Conservation (phyloP, 352 stramenopile species). For the Globisporangium emineosum region DNA sequence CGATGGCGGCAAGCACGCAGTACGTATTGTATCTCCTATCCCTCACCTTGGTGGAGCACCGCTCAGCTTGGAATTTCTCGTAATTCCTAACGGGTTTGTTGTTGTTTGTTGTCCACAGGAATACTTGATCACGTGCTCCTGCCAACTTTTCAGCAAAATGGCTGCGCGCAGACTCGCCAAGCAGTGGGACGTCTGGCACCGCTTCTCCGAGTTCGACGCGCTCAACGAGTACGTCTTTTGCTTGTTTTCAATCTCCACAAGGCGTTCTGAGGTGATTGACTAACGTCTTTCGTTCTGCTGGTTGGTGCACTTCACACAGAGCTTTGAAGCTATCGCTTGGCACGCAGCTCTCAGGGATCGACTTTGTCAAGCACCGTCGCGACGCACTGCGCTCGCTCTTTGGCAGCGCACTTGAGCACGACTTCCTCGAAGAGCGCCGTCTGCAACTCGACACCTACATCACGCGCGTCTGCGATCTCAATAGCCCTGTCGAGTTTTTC, state of each 20-base stretch:
- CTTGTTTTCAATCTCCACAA: neutral
- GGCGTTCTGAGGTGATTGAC: neutral
- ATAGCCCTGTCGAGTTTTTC: constrained; percentile 53
- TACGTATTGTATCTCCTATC: constrained; percentile 26
- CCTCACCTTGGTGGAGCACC: neutral
- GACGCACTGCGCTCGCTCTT: constrained; percentile 48
- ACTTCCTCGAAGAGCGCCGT: constrained; percentile 57
- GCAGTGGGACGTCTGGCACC: constrained; percentile 62
- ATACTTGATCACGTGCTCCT: constrained; percentile 63
- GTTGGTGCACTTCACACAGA: constrained; percentile 20
- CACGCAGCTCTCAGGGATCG: constrained; percentile 37
- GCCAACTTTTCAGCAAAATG: constrained; percentile 50
- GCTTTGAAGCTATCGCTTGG: constrained; percentile 43
- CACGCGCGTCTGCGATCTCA: constrained; percentile 37
- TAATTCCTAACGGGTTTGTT: too few relatives aligned
- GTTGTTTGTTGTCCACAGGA: constrained; percentile 29
- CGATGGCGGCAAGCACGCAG: constrained; percentile 44
- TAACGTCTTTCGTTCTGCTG: neutral
- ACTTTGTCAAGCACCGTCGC: constrained; percentile 52
- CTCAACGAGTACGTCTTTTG: constrained; percentile 35
- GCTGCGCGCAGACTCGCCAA: constrained; percentile 44
- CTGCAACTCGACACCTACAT: constrained; percentile 56
- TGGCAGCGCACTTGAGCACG: constrained; percentile 44
- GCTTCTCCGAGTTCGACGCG: constrained; percentile 62
- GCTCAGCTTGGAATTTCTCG: too few relatives aligned